phyloP scores from a whole-genome alignment of 2,329 filamentous ascomycete genomes.

The Neopestalotiopsis sp. region DNA sequence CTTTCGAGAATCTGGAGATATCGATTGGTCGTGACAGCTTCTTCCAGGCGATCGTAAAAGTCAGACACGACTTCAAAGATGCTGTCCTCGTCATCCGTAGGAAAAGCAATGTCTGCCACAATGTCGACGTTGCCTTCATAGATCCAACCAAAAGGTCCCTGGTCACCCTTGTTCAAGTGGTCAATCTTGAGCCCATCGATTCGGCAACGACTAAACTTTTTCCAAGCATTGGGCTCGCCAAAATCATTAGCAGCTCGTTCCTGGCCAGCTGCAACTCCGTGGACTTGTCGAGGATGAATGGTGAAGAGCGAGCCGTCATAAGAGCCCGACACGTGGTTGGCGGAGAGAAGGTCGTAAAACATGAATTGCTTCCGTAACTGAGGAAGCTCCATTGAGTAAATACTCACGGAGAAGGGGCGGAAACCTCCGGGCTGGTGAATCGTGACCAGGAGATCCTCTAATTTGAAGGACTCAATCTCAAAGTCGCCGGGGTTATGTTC shows the following conservation, averaged over 20 bases:
- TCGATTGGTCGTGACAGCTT: conserved; percentile 82
- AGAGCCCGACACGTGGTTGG: conserved; percentile 94
- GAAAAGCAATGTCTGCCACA: conserved; percentile 93
- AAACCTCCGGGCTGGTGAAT: conserved; percentile 90
- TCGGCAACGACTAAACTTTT: conserved; percentile 90
- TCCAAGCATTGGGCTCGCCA: conserved; percentile 78
- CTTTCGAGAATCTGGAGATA: conserved; percentile 65
- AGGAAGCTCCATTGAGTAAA: conserved; percentile 93
- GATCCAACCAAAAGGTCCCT: conserved; percentile 97
- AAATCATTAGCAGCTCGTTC: conserved; percentile 61
- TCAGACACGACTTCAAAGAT: conserved; percentile 95
- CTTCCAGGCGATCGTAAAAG: conserved; percentile 95
- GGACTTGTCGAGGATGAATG: conserved; percentile 91
- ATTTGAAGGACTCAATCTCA: conserved; percentile 94
- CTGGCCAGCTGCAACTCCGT: conserved; percentile 74
- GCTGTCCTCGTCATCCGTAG: conserved; percentile 84
- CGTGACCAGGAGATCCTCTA: conserved; percentile 91
- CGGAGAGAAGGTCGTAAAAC: conserved; percentile 95
- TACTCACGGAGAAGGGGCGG: conserved; percentile 93
- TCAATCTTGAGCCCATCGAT: conserved; percentile 96
- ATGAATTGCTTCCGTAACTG: conserved; percentile 94
- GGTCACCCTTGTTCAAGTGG: conserved; percentile 90
- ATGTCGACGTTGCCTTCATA: conserved; percentile 97
- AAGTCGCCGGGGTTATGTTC: conserved; percentile 92
- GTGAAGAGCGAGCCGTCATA: conserved; percentile 97